phyloP scores from a whole-genome alignment of 2,329 filamentous ascomycete genomes.

The Chaetomium strumarium region DNA sequence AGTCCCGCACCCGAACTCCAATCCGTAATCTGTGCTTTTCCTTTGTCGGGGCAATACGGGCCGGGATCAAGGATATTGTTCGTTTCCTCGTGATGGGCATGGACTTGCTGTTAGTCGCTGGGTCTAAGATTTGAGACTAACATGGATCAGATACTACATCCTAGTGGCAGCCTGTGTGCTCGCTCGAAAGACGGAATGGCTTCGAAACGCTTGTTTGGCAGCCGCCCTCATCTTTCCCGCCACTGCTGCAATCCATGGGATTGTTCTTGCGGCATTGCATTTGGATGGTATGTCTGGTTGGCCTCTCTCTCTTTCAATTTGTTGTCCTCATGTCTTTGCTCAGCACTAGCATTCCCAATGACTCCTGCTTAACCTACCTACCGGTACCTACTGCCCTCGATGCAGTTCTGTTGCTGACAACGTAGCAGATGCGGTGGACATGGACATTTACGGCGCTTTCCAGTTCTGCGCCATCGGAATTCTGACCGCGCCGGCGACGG shows the following conservation, averaged over 20 bases:
- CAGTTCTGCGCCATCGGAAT: conserved; percentile 63
- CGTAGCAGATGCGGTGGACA: conserved; percentile 42
- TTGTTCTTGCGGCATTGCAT: conserved; percentile 55
- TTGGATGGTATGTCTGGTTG: conserved; percentile 46
- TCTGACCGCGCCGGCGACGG: conserved; percentile 56
- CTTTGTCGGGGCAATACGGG: conserved; percentile 52
- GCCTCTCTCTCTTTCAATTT: neutral
- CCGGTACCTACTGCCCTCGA: too few species aligned
- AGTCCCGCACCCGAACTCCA: conserved; percentile 25
- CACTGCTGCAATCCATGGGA: conserved; percentile 57
- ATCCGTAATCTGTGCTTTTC: conserved; percentile 49
- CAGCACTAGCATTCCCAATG: too few species aligned
- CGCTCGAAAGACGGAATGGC: conserved; percentile 55
- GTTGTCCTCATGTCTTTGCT: neutral
- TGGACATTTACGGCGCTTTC: conserved; percentile 64
- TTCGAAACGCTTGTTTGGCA: conserved; percentile 57
- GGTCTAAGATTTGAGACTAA: neutral
- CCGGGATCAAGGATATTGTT: conserved; percentile 47
- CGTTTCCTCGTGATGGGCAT: conserved; percentile 21
- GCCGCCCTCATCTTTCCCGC: conserved; percentile 58
- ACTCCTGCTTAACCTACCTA: too few species aligned
- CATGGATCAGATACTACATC: conserved; percentile 50
- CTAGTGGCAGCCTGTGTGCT: conserved; percentile 58
- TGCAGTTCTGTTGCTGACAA: neutral
- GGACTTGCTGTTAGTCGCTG: neutral